A percentile compares a stretch with the other conserved stretches of the same genome.
Evolutionary conservation across 257 asterid species (phyloP).

Genomic region (Nicotiana otophora): DNA sequence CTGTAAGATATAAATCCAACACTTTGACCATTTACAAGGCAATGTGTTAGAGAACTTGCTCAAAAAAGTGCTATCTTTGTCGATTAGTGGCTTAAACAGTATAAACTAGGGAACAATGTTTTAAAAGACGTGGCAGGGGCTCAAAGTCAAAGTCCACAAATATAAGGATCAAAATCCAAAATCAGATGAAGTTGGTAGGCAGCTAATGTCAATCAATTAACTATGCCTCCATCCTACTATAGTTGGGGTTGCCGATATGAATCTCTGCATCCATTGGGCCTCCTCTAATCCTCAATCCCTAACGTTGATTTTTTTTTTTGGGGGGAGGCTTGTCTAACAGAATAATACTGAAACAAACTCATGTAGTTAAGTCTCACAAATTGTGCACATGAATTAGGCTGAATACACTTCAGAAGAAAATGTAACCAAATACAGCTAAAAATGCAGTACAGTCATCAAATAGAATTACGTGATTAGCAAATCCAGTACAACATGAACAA

Average conservation of each 20-base stretch:
- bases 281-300: neutral
- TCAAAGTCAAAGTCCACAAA: neutral
- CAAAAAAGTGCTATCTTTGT: neutral
- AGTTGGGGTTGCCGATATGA: neutral
- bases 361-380: neutral
- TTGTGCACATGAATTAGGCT: neutral
- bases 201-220: neutral
- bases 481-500: neutral
- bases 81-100: neutral
- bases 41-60: neutral
- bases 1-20: neutral
- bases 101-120: neutral
- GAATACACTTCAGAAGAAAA: neutral
- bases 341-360: neutral
- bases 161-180: neutral
- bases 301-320: neutral
- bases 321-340: no score
- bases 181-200: neutral
- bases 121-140: neutral
- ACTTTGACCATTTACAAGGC: neutral
- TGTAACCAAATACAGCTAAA: neutral
- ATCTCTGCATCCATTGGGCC: neutral
- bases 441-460: neutral
- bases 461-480: neutral
- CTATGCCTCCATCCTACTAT: neutral